Conservation (phyloP, 2,329 filamentous ascomycete genomes). For the Penicillium psychrosexuale region DNA sequence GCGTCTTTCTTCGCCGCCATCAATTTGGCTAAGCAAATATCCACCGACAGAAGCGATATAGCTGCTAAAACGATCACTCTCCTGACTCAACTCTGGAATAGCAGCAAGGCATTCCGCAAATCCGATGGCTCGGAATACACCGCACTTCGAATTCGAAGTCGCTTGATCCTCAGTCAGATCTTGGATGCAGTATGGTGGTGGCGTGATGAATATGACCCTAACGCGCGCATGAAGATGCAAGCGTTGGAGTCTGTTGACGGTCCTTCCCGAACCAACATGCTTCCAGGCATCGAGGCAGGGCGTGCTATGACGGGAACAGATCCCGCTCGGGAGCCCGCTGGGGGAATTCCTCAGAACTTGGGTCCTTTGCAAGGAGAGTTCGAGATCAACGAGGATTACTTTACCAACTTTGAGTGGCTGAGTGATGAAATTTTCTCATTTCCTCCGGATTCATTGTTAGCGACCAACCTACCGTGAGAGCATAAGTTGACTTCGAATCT, state of each 20-base stretch:
- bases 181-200: constrained; percentile 45
- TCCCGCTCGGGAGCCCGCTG: constrained; percentile 5
- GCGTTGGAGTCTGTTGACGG: constrained; percentile 18
- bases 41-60: constrained; percentile 36
- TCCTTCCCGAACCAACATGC: constrained; percentile 6
- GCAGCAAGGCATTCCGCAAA: constrained; percentile 40
- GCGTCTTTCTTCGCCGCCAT: constrained; percentile 36
- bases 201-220: constrained; percentile 41
- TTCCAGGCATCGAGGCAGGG: constrained; percentile 8
- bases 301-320: constrained; percentile 4
- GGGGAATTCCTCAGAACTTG: not conserved
- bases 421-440: constrained; percentile 32
- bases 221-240: constrained; percentile 15
- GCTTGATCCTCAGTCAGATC: constrained; percentile 37
- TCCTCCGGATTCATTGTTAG: constrained; percentile 20
- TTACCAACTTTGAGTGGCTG: constrained; percentile 42
- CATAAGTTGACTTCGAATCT: not conserved
- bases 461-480: constrained; percentile 16
- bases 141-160: constrained; percentile 39
- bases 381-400: constrained; percentile 37
- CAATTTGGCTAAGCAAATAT: constrained; percentile 40
- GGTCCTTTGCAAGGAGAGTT: constrained; percentile 20
- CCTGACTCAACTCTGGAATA: constrained; percentile 42
- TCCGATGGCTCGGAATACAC: constrained; percentile 37
- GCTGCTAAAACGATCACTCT: constrained; percentile 33